Conservation (phyloP, 768 basidiomycete species). For the Cytidiella melzeri region DNA sequence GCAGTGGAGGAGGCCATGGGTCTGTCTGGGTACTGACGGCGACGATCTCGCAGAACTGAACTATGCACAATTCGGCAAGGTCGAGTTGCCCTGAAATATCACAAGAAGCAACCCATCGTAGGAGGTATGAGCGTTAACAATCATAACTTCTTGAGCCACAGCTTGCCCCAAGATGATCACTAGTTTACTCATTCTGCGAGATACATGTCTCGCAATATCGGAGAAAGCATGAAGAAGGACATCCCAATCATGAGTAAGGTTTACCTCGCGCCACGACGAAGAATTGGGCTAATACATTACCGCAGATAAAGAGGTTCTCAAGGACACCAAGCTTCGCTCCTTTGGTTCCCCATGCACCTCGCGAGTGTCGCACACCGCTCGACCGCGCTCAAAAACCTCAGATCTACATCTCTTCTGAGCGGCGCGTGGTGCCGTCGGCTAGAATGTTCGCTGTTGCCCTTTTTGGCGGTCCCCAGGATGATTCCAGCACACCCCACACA, state of each 20-base stretch:
- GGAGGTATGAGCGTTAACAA: slow-evolving; percentile 70
- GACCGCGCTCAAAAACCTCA: slow-evolving; percentile 25
- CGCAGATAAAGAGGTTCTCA: slow-evolving; percentile 84
- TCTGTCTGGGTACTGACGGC: slow-evolving; percentile 73
- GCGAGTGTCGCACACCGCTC: neutral
- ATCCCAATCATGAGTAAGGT: slow-evolving; percentile 94
- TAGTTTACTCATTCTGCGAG: slow-evolving; percentile 94
- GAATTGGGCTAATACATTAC: slow-evolving; percentile 2
- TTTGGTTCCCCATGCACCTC: neutral
- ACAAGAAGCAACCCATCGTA: slow-evolving; percentile 69
- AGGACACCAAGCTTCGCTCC: slow-evolving; percentile 73
- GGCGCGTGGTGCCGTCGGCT: slow-evolving; percentile 93
- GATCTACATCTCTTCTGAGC: slow-evolving; percentile 94
- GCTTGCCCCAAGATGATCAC: too few relatives aligned
- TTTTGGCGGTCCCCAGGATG: slow-evolving; percentile 48
- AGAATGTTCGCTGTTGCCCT: slow-evolving; percentile 91
- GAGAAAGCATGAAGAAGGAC: slow-evolving; percentile 91
- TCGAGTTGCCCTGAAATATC: slow-evolving; percentile 90
- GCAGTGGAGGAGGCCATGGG: slow-evolving; percentile 85
- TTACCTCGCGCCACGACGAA: too few relatives aligned
- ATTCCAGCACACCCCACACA: slow-evolving; percentile 37
- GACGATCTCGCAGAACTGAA: slow-evolving; percentile 87
- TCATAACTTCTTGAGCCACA: slow-evolving; percentile 66
- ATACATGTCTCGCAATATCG: slow-evolving; percentile 93
- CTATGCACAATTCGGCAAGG: slow-evolving; percentile 90